These are phyloP conservation scores for Penicillium macrosclerotiorum DNA, from an alignment of 495 filamentous ascomycete species.

Conservation along the genomic window DNA sequence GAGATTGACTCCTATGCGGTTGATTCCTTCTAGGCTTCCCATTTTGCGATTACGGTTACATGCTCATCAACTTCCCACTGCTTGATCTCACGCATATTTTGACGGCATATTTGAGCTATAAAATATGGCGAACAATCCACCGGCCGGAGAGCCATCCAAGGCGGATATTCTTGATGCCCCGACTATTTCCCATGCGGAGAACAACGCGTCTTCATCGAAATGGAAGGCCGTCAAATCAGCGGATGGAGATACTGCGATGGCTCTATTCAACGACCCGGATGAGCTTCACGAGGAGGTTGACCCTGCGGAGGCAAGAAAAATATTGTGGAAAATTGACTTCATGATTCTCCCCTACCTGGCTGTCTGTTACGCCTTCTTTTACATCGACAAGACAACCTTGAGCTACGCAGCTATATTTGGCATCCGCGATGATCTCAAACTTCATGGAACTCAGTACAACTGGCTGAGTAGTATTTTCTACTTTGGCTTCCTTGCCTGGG, in stretches of 20 bases:
- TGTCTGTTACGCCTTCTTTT: constrained; percentile 61
- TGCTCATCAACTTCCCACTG: no score
- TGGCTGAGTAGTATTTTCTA: constrained; percentile 52
- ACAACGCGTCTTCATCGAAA: constrained; percentile 16
- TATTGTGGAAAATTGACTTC: constrained; percentile 56
- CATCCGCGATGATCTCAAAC: constrained; percentile 46
- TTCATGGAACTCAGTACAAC: constrained; percentile 49
- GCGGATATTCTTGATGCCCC: constrained; percentile 20
- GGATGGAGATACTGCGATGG: constrained; percentile 47
- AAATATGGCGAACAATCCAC: constrained; percentile 11
- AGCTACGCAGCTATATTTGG: constrained; percentile 61
- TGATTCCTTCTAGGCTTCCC: no score
- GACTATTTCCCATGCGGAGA: constrained; percentile 27
- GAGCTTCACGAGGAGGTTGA: constrained; percentile 48
- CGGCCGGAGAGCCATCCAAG: constrained; percentile 22
- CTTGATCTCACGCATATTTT: not conserved
- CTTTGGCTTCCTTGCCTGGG: constrained; percentile 49
- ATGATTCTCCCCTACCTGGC: constrained; percentile 51
- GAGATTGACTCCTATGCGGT: no score
- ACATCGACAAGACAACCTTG: constrained; percentile 59
- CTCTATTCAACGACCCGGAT: constrained; percentile 40
- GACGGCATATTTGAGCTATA: not conserved
- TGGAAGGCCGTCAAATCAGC: constrained; percentile 28
- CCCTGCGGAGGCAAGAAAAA: constrained; percentile 43
- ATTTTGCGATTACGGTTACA: no score